Base-by-base conservation (phyloP, 2,329 filamentous ascomycete species). In the Clonostachys rosea region DNA sequence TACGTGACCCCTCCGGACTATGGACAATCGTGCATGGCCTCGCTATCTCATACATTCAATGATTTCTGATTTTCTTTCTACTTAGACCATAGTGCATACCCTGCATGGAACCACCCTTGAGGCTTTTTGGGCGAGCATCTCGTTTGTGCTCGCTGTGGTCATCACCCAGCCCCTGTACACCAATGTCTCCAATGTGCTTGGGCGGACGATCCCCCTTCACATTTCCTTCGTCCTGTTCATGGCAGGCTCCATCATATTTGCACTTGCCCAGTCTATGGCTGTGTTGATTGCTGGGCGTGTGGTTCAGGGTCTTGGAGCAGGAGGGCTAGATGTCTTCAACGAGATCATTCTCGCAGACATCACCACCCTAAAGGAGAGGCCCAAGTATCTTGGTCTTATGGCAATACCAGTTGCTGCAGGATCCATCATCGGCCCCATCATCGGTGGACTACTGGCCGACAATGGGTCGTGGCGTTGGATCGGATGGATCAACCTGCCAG, bases 91-190 rank as follows among this genome's bases (percentile, higher is more conserved):
- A 47, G 71, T 78, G 9, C 54, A 62, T 17, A 72, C 74, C 37
- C 66, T 83, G 4, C 52, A 70, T 37, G 78, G 78, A 20, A 73
- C 73, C 0, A 76, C 76, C 3, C 74, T 82, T 34, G 71, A 87
- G 62, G 81, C 83, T 0, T 88, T 88, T 56, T 89, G 84, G 86
- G 77, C 82, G 4, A 84, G 83, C 2, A 87, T 84, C 5, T 81
- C 82, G 13, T 89, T 86, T 54, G 68, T 89, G 5, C 74, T 89
- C 6, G 79, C 81, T 6, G 81, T 78, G 47, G 81, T 83, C 5
- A 75, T 82, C 24, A 73, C 78, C 42, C 76, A 83, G 55, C 80
- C 79, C 6, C 58, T 63, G 5, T 54, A 68, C 17, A 59, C 65
- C 7, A 59, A 56, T 2, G 47, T 67, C 7, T 67, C 63, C 44